phyloP scores from a whole-genome alignment of 805 yeast genomes.

The Kluyveromyces lactis region DNA sequence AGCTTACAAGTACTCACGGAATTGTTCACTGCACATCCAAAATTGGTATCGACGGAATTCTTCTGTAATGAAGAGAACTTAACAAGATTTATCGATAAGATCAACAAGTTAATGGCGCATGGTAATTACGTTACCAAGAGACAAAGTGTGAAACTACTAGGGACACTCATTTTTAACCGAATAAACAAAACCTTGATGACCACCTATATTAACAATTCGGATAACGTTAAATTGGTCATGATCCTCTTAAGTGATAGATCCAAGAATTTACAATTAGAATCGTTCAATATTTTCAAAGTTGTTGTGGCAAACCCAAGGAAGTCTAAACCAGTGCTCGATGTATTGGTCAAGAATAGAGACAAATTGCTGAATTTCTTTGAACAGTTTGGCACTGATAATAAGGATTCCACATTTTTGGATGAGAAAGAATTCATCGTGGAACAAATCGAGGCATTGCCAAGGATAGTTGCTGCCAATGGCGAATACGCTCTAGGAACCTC shows the following conservation, averaged over 20 bases:
- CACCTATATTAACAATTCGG: conserved; percentile 69
- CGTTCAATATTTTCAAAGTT: conserved; percentile 88
- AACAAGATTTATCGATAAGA: conserved; percentile 47
- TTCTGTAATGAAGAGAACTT: conserved; percentile 43
- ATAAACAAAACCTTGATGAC: conserved; percentile 67
- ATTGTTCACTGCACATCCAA: conserved; percentile 60
- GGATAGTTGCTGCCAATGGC: conserved; percentile 33
- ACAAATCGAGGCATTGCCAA: conserved; percentile 66
- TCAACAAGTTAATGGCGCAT: conserved; percentile 65
- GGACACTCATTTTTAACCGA: conserved; percentile 62
- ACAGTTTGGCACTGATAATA: conserved; percentile 49
- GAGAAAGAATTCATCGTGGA: conserved; percentile 76
- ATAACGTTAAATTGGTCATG: conserved; percentile 82
- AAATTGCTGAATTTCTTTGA: conserved; percentile 64
- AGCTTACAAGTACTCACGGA: conserved; percentile 72
- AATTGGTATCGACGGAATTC: conserved; percentile 57
- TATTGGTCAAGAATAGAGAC: conserved; percentile 73
- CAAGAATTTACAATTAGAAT: conserved; percentile 80
- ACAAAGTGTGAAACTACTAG: conserved; percentile 72
- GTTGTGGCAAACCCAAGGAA: conserved; percentile 96
- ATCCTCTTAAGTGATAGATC: conserved; percentile 78
- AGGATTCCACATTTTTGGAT: conserved; percentile 57
- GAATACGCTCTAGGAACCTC: conserved; percentile 11
- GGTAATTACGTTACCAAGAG: conserved; percentile 87
- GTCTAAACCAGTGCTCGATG: conserved; percentile 69